Conservation (phyloP, 345 rosid species). For the Euphorbia peplus region DNA sequence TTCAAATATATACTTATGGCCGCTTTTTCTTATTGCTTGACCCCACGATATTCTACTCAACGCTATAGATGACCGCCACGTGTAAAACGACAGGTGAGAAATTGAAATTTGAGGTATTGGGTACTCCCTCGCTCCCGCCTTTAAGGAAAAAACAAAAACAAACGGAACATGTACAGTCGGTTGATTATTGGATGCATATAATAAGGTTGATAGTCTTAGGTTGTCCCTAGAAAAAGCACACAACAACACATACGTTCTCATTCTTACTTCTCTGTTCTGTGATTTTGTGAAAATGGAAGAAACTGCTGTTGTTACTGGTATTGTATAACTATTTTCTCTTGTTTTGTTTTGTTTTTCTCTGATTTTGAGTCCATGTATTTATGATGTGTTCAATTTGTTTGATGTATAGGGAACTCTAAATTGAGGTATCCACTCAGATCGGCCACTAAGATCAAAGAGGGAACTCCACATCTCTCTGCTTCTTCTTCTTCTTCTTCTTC, state of each 20-base stretch:
- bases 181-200: neutral
- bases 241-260: neutral
- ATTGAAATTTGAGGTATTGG: conserved; percentile 19
- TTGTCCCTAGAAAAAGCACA: neutral
- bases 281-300: conserved; percentile 39
- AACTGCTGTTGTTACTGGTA: conserved; percentile 46
- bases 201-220: neutral
- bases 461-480: conserved; percentile 46
- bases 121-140: conserved; percentile 36
- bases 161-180: neutral
- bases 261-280: neutral
- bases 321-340: conserved; percentile 1
- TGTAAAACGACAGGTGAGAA: neutral
- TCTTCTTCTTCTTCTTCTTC: conserved; percentile 51
- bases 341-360: neutral
- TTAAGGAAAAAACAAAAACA: too few relatives aligned
- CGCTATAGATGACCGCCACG: neutral
- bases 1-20: conserved; percentile 4
- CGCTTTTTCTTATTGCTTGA: neutral
- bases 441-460: conserved; percentile 54
- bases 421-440: conserved; percentile 80
- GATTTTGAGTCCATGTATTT: too few relatives aligned
- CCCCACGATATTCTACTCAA: neutral
- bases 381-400: neutral
- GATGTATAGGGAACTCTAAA: conserved; percentile 45